Base-by-base conservation (phyloP, 768 basidiomycete species). In the Mycena leptocephala region DNA sequence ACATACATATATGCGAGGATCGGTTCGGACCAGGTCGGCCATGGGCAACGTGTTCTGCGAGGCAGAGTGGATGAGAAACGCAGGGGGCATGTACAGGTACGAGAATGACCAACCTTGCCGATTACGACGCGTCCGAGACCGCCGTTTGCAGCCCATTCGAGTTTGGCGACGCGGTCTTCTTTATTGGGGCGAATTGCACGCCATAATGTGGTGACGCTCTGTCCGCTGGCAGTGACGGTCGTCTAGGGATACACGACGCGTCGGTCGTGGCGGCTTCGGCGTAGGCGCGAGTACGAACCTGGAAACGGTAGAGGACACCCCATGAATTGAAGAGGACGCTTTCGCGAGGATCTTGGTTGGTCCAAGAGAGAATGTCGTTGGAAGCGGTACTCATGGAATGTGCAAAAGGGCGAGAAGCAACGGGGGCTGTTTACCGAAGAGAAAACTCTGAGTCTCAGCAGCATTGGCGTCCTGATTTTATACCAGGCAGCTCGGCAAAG, bases 81-180 rank as follows among this genome's bases (percentile, higher is more conserved):
- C 74, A 80, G 70, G 72, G 69, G 75, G 72, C 77, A 71, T 48
- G 59, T n/a, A 3, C 72, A 75, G 58, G 62, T 76, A 56, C 64
- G 65, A 77, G 33, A 71, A 70, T 67, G 59, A 79, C 83, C 70
- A 78, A 95, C 95, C 90, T 96, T 96, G 81, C 96, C 95, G 81
- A 97, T 95, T 75, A 94, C 89, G 80, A 95, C 93, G 80, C 95
- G 95, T 75, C 95, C 95, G 64, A 96, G 93, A 71, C 94, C 93
- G 75, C 95, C 95, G 78, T 92, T 95, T 61, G 93, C 87, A 70
- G 94, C 91, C 95, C 95, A 97, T 85, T 97, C 96, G 67, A 96
- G 91, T 86, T 93, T 95, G 78, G 95, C 95, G 81, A 96, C 93
- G 56, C 95, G 93, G 83, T 97, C 95, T 86, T 96, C 95, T 83